phyloP scores from a whole-genome alignment of 2,329 filamentous ascomycete genomes.

The Verticillium albo-atrum region DNA sequence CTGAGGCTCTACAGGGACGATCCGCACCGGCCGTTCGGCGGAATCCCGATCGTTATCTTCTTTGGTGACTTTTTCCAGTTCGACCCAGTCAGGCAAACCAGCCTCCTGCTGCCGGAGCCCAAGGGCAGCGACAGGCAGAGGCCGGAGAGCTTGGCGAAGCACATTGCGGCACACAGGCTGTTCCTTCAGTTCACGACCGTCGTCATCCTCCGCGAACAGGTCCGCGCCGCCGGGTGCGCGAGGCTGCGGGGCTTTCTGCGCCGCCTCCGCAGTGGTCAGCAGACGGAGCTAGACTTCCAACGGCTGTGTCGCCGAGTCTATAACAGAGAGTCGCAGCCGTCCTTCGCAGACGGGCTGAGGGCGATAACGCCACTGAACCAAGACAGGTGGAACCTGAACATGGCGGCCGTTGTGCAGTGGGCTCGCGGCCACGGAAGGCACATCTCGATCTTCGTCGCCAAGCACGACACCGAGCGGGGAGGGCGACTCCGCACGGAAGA shows the following conservation, averaged over 20 bases:
- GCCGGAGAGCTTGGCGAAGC: not conserved
- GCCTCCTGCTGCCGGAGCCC: not conserved
- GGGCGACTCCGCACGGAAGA: not conserved
- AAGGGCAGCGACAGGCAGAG: not conserved
- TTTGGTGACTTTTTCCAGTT: not conserved
- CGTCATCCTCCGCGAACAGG: not conserved
- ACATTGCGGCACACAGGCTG: not conserved
- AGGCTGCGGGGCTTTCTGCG: not conserved
- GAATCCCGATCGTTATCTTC: not conserved
- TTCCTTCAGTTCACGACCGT: not conserved
- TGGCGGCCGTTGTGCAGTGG: conserved; percentile 1
- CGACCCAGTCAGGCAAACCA: not conserved
- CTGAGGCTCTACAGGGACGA: too few species aligned
- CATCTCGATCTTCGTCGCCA: not conserved
- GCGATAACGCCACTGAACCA: conserved; percentile 8
- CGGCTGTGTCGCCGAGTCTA: too few species aligned
- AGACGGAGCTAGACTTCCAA: conserved; percentile 1
- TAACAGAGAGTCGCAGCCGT: too few species aligned
- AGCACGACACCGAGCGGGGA: not conserved
- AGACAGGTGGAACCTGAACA: conserved; percentile 9
- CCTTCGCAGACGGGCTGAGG: not conserved
- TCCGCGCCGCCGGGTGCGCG: not conserved
- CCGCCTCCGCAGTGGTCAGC: conserved; percentile 1
- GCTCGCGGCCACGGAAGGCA: not conserved
- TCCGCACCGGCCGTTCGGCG: not conserved